phyloP scores from a whole-genome alignment of 352 stramenopile genomes.

The Pythium rishiriense region DNA sequence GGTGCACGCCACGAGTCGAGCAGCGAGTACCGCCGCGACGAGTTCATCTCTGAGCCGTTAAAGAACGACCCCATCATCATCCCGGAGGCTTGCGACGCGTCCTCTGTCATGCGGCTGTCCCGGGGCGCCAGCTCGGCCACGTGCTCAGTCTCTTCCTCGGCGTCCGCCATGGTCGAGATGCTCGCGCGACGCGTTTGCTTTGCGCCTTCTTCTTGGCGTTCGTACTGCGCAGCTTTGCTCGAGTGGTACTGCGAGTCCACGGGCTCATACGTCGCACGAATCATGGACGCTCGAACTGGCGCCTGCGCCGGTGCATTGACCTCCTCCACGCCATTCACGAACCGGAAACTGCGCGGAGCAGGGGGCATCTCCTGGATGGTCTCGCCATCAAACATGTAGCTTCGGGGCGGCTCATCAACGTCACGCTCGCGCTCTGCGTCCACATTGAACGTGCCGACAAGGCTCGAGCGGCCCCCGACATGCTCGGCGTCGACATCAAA shows the following conservation, averaged over 20 bases:
- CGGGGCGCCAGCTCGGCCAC: neutral
- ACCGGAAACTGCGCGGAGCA: conserved; percentile 65
- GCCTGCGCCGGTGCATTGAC: conserved; percentile 36
- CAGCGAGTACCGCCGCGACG: conserved; percentile 63
- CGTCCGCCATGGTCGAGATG: conserved; percentile 9
- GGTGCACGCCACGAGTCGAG: conserved; percentile 73
- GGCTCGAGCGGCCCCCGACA: conserved; percentile 29
- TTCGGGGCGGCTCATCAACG: conserved; percentile 48
- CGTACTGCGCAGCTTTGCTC: conserved; percentile 69
- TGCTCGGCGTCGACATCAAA: conserved; percentile 67
- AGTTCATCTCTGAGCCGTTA: conserved; percentile 21
- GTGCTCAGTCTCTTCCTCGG: conserved; percentile 3
- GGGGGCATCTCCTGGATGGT: conserved; percentile 50
- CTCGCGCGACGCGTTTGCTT: conserved; percentile 26
- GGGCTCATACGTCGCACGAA: conserved; percentile 68
- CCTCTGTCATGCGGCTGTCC: conserved; percentile 7
- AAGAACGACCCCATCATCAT: conserved; percentile 17
- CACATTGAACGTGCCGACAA: conserved; percentile 49
- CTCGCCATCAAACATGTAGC: conserved; percentile 69
- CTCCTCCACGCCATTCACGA: conserved; percentile 26
- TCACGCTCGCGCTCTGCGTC: conserved; percentile 11
- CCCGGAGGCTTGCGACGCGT: conserved; percentile 8
- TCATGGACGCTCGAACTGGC: conserved; percentile 50
- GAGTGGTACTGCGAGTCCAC: conserved; percentile 72
- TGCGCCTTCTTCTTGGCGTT: conserved; percentile 44